Base-by-base conservation (phyloP, 495 filamentous ascomycete genomes). In the Beverwykella pulmonaria region DNA sequence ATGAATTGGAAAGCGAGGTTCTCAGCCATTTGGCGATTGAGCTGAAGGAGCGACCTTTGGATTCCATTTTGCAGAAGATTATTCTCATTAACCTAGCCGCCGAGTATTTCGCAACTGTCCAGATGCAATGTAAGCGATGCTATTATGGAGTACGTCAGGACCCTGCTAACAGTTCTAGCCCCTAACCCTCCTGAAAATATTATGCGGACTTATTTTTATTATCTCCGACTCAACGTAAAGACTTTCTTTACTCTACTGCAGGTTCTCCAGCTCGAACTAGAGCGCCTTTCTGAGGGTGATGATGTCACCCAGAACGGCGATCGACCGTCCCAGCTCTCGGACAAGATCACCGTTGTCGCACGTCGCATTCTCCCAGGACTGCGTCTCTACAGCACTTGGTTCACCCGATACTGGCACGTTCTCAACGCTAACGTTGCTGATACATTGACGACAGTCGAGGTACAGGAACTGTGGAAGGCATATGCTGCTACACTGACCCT, bases 1-100 rank as follows among this genome's bases (percentile, higher is more conserved):
- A 91, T 53, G 92, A 93, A 74, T 79, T 98, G 9, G 93, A 98
- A 77, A 87, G 84, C 58, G 91, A 96, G 72, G 90, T 97, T 8
- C 79, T 96, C 50, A 86, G 87, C 68, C 90, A 91, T 48, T 76
- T 96, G 25, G 83, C 85, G 53, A 80, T 89, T 54, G 86, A 91
- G 29, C 76, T 95, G 46, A 92, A 91, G 73, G 85, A 89, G 70
- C 79, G 84, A 12, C 82, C 86, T 1, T 76, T 88, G 36, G 84
- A 92, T 56, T 83, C 82, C 23, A 85, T 84, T 4, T 74, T 96
- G 27, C 83, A 91, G 50, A 93, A 92, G 71, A 87, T 97, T 67
- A 86, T 92, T 49, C 80, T 97, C 30, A 86, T 91, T 61, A 98
- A 95, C 70, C 87, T 97, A 53, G 86, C 91, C 0, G 91, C 93